Evolutionary conservation across 2,329 filamentous ascomycete genomes (phyloP), one percentile per base, ranked within the genome.

Genomic region (Diaporthe humulicola): DNA sequence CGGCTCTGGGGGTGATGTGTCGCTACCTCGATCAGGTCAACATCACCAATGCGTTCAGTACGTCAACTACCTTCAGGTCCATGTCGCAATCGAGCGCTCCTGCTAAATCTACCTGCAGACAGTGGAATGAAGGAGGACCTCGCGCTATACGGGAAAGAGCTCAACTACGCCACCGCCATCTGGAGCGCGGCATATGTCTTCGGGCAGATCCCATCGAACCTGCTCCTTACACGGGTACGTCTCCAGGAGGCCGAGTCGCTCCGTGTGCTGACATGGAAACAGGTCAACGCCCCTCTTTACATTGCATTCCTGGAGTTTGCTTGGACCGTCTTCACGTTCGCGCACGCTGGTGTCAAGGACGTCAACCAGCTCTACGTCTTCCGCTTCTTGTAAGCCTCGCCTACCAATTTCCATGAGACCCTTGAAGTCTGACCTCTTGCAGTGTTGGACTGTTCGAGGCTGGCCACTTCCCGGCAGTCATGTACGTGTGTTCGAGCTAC

Each of bases 151-250:
- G 81, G 81, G 17, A 81, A 80, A 57, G 78, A 82, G 56, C 79
- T 82, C 60, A 82, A 82, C 74, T 81, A 81, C 58, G 78, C 79
- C 54, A 79, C 80, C 48, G 78, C 79, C 2, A 58, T 79, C 22
- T 82, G 81, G 80, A 81, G 78, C 52, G 79, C 79, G 4, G 81
- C 79, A 22, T 81, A 82, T 52, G 79, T 82, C 5, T 76, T 81
- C 57, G 81, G 80, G 1, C 80, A 82, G 69, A 76, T 82, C 17
- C 81, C 81, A 12, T 79, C 80, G 2, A 80, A 81, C 50, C 38
- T 80, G 45, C 71, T 80, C n/a, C 79, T 67, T 6, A 67, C 45
- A 33, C 42, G 61, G 22, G 61, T 52, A 38, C 1, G 61, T 30
- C 12, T 2, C 6, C 10, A 4, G 5, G 3, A n/a, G 2, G 8